A percentile compares a stretch with the other conserved stretches of the same genome.
Evolutionary conservation across 2,329 filamentous ascomycete genomes (phyloP).

Genomic region (Aspergillus terreus): DNA sequence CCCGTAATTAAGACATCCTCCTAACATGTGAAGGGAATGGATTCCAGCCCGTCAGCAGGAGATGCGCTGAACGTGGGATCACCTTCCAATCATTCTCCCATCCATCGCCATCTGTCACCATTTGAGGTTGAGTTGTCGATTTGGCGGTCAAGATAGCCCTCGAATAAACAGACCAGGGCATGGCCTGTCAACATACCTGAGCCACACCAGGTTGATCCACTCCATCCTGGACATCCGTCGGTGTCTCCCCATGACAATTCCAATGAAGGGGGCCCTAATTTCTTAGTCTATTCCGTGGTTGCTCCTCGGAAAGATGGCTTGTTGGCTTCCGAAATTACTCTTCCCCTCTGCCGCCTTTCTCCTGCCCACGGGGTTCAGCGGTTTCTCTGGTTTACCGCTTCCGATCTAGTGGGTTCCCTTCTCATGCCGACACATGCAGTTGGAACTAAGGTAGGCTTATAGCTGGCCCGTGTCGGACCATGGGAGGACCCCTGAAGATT

Average conservation of each 20-base stretch:
- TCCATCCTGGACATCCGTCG: no score
- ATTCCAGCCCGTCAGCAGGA: not conserved
- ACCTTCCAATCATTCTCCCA: not conserved
- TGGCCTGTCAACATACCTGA: not conserved
- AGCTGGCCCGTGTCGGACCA: not conserved
- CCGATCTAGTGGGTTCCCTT: not conserved
- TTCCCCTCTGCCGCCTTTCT: not conserved
- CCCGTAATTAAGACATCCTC: not conserved
- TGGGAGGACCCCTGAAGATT: not conserved
- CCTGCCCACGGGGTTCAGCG: not conserved
- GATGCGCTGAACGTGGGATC: not conserved
- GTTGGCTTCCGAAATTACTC: not conserved
- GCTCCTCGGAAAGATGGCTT: not conserved
- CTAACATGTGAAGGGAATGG: not conserved
- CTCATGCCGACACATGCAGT: not conserved
- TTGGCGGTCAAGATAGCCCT: not conserved
- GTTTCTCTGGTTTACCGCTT: not conserved
- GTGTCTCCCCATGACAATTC: no score
- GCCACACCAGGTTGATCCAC: no score
- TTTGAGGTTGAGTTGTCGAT: not conserved
- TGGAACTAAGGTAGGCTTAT: not conserved
- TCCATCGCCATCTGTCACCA: no score
- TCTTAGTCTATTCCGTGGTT: not conserved
- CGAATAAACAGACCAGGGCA: not conserved
- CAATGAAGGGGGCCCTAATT: no score